Percentiles rank a stretch among this genome's conserved stretches.
These are phyloP conservation scores for Linnemannia elongata DNA, from an alignment of 192 early-diverging fungal species.

Conservation along the genomic window DNA sequence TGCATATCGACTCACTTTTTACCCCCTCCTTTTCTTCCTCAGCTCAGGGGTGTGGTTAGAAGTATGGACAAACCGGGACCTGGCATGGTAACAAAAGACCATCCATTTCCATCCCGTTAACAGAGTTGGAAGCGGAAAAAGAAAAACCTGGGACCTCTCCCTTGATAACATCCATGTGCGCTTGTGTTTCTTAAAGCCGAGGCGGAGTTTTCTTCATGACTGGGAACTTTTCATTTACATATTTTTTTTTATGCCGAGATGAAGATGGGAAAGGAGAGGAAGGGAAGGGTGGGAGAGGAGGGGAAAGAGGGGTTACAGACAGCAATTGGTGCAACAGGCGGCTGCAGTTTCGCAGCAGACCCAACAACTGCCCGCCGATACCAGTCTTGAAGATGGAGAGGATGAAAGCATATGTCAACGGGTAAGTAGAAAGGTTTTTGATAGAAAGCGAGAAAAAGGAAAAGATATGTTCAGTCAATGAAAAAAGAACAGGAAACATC, in stretches of 20 bases:
- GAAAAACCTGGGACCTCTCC: not conserved
- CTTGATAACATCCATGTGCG: not conserved
- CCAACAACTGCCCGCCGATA: slow-evolving; percentile 24
- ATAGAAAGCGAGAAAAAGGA: slow-evolving; percentile 7
- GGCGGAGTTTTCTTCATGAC: not conserved
- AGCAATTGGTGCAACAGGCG: slow-evolving; percentile 22
- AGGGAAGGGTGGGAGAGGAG: too few species aligned
- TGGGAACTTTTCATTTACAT: not conserved
- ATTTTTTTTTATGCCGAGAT: not conserved
- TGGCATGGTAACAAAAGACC: not conserved
- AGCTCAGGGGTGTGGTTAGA: not conserved
- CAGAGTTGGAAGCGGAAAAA: not conserved
- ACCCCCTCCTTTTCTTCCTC: too few species aligned
- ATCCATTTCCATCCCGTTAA: not conserved
- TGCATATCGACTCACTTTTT: too few species aligned
- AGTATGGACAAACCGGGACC: not conserved
- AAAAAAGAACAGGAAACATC: not conserved
- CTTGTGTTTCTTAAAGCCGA: not conserved
- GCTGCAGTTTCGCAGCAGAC: slow-evolving; percentile 34
- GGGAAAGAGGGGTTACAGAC: not conserved
- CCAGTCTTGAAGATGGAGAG: not conserved
- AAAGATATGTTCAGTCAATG: not conserved
- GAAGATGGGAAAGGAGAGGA: too few species aligned
- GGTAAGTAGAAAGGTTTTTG: not conserved
- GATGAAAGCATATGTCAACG: not conserved